phyloP scores from a whole-genome alignment of 192 early-diverging fungal species.

The Entomortierella parvispora region DNA sequence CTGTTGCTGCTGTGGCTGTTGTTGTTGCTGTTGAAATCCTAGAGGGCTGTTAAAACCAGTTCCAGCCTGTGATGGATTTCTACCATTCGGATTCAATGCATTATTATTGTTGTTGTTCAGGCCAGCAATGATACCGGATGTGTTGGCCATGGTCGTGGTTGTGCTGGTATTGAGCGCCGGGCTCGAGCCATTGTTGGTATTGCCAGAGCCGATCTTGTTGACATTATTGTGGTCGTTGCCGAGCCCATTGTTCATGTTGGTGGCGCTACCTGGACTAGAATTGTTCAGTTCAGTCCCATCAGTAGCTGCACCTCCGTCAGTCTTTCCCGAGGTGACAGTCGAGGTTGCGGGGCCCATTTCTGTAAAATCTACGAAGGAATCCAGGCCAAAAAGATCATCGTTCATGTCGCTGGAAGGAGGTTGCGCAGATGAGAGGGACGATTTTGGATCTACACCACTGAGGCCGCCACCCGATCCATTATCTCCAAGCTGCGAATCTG shows the following conservation, averaged over 20 bases:
- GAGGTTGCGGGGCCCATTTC: constrained; percentile 24
- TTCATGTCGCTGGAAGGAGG: constrained; percentile 9
- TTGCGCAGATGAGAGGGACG: neutral
- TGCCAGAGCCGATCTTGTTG: constrained; percentile 6
- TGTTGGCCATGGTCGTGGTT: neutral
- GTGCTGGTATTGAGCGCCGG: neutral
- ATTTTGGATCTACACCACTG: constrained; percentile 12
- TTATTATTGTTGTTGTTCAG: constrained; percentile 14
- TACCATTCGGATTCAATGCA: constrained; percentile 1
- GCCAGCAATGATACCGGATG: constrained; percentile 7
- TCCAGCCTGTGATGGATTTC: constrained; percentile 4
- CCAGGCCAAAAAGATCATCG: constrained; percentile 43
- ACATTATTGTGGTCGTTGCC: constrained; percentile 1
- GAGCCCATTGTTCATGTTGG: neutral
- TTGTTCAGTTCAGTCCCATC: neutral
- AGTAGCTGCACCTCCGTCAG: constrained; percentile 3
- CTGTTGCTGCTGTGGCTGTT: neutral
- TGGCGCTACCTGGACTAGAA: neutral
- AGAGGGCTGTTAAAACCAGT: constrained; percentile 2
- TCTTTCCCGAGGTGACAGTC: neutral
- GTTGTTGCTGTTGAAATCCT: constrained; percentile 15
- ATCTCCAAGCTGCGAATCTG: constrained; percentile 14
- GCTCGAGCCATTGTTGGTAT: neutral
- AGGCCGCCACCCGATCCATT: constrained; percentile 1
- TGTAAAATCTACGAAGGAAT: constrained; percentile 45